These are phyloP conservation scores for Omphalotus guepiniiformis DNA, from an alignment of 768 basidiomycete species.

Conservation along the genomic window DNA sequence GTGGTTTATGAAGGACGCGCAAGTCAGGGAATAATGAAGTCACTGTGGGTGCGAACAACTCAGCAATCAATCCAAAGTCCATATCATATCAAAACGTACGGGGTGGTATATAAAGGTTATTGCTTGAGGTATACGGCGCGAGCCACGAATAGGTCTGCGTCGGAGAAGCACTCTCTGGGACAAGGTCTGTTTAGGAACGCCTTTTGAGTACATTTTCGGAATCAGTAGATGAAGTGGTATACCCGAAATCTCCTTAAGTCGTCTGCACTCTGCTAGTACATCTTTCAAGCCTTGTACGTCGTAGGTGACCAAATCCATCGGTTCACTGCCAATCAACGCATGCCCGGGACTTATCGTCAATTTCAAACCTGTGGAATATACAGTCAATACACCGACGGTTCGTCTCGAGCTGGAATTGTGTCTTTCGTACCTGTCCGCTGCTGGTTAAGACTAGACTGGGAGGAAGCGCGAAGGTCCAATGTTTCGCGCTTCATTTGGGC, in stretches of 20 bases:
- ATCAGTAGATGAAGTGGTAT: slow-evolving; percentile 9
- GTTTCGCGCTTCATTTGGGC: slow-evolving; percentile 46
- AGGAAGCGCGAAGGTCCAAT: slow-evolving; percentile 27
- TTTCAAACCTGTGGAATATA: slow-evolving; percentile 8
- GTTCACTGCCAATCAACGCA: slow-evolving; percentile 14
- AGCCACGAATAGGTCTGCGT: slow-evolving; percentile 43
- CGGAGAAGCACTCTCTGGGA: slow-evolving; percentile 19
- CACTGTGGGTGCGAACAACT: slow-evolving; percentile 24
- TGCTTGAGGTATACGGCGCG: slow-evolving; percentile 34
- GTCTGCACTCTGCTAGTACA: slow-evolving; percentile 53
- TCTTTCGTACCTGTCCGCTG: slow-evolving; percentile 36
- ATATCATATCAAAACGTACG: slow-evolving; percentile 19
- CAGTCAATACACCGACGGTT: neutral
- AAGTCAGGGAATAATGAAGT: slow-evolving; percentile 50
- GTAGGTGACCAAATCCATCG: slow-evolving; percentile 41
- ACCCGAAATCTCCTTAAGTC: slow-evolving; percentile 51
- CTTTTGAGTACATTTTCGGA: slow-evolving; percentile 5
- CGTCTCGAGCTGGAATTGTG: neutral
- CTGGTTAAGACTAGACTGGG: slow-evolving; percentile 24
- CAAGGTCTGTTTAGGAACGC: slow-evolving; percentile 2
- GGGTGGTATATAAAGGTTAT: slow-evolving; percentile 17
- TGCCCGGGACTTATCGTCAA: slow-evolving; percentile 11
- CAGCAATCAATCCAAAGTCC: slow-evolving; percentile 1
- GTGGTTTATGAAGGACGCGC: slow-evolving; percentile 40
- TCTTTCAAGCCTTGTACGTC: slow-evolving; percentile 43